Evolutionary conservation across 495 filamentous ascomycete species (phyloP), one percentile per base, ranked within the genome.

Genomic region (Amphirosellinia nigrospora): DNA sequence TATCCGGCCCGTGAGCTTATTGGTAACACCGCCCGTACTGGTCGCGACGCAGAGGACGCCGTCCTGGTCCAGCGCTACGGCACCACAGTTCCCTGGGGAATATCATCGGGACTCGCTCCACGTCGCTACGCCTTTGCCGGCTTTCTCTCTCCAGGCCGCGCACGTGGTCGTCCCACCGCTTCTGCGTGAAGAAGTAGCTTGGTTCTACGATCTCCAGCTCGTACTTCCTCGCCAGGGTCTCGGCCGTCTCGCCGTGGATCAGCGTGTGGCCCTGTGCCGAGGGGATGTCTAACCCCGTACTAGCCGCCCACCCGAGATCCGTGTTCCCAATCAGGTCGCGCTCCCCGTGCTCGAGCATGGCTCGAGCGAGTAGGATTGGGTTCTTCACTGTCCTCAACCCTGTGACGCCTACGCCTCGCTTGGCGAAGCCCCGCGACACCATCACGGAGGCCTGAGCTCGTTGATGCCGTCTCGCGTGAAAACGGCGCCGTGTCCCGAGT

Each of bases 361-460:
- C 91, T 55, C 83, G 82, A 11, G 94, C 94, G 7, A 97, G 82
- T 65, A 86, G 80, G 53, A 97, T 91, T 0, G 94, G 94, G 72
- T 97, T 94, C 75, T 90, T 91, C 16, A 95, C 90, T 28, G 83
- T 86, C 30, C 85, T 84, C 23, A 97, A 72, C 6, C 92, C 86
- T 76, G 92, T 93, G 10, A 93, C 87, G 13, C 91, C 92, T 0
- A 90, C 91, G 21, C 89, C 93, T 30, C 93, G 85, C 80, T 97
- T 97, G 34, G 88, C 87, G 46, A 82, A 79, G 1, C 89, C 90
- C n/a, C 83, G 82, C 4, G 90, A 89, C 0, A 96, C 92, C 94
- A 97, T 97, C 32, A 97, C 86, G n/a, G 89, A 92, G 36, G 94
- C 91, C 79, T 97, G 72, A 97, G 89, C 79, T 97, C 94, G 79